Percentiles rank a stretch among this genome's conserved stretches.
These are phyloP conservation scores for Vachellia pachyceras DNA, from an alignment of 306 rosid genomes.

Conservation along the genomic window DNA sequence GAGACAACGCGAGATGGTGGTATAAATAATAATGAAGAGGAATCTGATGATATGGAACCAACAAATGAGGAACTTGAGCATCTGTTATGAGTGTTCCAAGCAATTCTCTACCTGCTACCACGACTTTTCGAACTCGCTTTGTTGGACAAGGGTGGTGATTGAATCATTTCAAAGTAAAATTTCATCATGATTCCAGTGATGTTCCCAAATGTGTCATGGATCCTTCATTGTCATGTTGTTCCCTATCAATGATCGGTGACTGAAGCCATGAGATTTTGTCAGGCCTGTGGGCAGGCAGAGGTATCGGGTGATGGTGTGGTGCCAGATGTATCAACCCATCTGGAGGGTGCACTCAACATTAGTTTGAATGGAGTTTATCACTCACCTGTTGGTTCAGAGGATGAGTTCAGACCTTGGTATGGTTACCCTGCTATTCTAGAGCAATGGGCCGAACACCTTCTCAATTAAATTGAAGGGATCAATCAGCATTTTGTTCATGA, in stretches of 20 bases:
- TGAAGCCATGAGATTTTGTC: constrained; percentile 17
- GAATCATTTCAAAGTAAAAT: too few species aligned
- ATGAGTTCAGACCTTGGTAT: constrained; percentile 79
- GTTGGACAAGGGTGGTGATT: too few species aligned
- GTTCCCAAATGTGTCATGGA: too few species aligned
- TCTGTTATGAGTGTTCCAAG: too few species aligned
- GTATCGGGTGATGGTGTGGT: constrained; percentile 98
- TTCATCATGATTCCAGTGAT: too few species aligned
- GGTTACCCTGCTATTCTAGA: constrained; percentile 78
- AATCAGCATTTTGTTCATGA: neutral
- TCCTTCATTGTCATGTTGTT: too few species aligned
- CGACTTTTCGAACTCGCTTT: too few species aligned
- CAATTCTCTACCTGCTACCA: too few species aligned
- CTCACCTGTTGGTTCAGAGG: constrained; percentile 95
- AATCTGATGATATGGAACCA: constrained; percentile 58
- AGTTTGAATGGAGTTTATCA: constrained; percentile 84
- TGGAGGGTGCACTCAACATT: constrained; percentile 82
- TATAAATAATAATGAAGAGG: constrained; percentile 38
- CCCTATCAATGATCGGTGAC: too few species aligned
- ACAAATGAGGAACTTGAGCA: constrained; percentile 66
- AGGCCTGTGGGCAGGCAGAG: constrained; percentile 87
- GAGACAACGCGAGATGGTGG: constrained; percentile 48
- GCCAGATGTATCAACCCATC: constrained; percentile 83
- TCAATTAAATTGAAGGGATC: constrained; percentile 36
- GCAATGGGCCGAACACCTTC: constrained; percentile 77